Base-by-base conservation (phyloP, 352 stramenopile species). In the Aphanomyces cochlioides region DNA sequence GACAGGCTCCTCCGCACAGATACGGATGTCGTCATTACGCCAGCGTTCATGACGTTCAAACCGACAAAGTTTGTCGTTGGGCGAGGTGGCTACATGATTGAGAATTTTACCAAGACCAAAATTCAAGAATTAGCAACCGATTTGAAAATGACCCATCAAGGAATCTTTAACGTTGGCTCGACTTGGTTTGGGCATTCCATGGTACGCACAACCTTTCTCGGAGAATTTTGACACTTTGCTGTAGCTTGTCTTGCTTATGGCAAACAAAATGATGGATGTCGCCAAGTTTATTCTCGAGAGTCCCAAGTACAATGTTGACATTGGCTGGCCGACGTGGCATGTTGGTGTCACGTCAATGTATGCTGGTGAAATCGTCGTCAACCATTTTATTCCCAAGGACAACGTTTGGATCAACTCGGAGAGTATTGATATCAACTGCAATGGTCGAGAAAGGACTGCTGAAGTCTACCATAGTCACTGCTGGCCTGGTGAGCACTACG, bases 141-240 rank as follows among this genome's bases (percentile, higher is more conserved):
- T n/a, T n/a, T 50, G 10, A 50, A 50, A n/a, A 50, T 50, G 43
- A 50, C 10, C 43, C 43, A 50, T n/a, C 43, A 50, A 50, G 43
- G 43, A n/a, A 1, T 50, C 10, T n/a, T n/a, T 2, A 58, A 58
- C 50, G 17, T 58, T 36, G 50, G 50, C 7, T 58, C 50, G 50
- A 58, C 50, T 8, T 58, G 50, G 50, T 58, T 58, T 58, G 50
- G 50, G 17, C 8, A 58, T 7, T 8, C 50, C 17, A 58, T 28
- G 50, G 50, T 50, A 50, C 43, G 43, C 17, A 19, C 36, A 58
- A 19, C 8, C 50, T 36, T 58, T 58, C 7, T 12, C 17, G 19
- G 15, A 36, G 7, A 2, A 58, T 3, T 58, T 37, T 12, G 1
- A 36, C 17, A 28, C 1, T 28, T 15, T 53, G 45, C n/a, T 53